Evolutionary conservation across 1,284 basidiomycete species (phyloP), one percentile per base, ranked within the genome.

Genomic region (Cystodermella granulosa): DNA sequence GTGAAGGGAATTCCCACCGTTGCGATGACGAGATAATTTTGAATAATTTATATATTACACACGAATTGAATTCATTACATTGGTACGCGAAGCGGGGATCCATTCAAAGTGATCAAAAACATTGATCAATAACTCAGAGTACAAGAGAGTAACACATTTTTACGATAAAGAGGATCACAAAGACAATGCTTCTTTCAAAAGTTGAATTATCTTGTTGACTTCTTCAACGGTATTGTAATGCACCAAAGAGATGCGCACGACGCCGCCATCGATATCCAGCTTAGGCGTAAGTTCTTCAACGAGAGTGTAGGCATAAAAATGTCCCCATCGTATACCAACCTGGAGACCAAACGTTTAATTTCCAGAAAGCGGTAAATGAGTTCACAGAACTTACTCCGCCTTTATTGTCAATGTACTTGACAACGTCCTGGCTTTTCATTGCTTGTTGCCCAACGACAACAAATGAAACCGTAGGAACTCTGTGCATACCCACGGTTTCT

Each of bases 151-250:
- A n/a, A n/a, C n/a, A n/a, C n/a, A n/a, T n/a, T n/a, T n/a, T n/a
- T n/a, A n/a, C n/a, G n/a, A n/a, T n/a, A n/a, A n/a, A n/a, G n/a
- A n/a, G n/a, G n/a, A n/a, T n/a, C 26, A 8, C n/a, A 8, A 31
- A 31, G 26, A 8, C 16, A 73, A 48, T 18, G 65, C 66, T 49
- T 76, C 76, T 49, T 77, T 74, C 49, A 87, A 59, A 31, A 81
- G 63, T 1, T 61, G 60, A 39, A 84, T 72, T 54, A 87, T 79
- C 55, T 53, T 67, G 44, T 76, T 60, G 1, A 86, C 84, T 57
- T 89, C 86, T 39, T 79, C 74, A 2, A 81, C 68, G 0, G 86
- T 87, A 60, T 89, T 88, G 59, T 89, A 88, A 55, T 90, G 87
- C 16, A 88, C 84, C n/a, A 90, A 63, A 3, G 84, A 87, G 49